Percentiles rank a stretch among this genome's conserved stretches.
These are phyloP conservation scores for Salix koriyanagi DNA, from an alignment of 345 rosid genomes.

Conservation along the genomic window DNA sequence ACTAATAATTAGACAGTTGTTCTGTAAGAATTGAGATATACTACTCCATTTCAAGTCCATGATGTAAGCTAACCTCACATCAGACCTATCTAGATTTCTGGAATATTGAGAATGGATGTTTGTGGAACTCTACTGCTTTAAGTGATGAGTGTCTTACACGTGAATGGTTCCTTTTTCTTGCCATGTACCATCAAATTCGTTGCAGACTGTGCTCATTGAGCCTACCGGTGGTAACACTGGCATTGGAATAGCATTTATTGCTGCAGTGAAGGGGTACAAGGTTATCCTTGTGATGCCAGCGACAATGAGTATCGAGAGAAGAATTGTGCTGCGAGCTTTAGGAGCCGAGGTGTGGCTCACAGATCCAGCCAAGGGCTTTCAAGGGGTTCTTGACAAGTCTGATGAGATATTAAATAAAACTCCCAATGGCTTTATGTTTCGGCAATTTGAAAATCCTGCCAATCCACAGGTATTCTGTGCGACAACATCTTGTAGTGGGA, in stretches of 20 bases:
- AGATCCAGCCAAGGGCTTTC: conserved; percentile 41
- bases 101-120: no score
- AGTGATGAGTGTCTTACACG: no score
- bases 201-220: conserved; percentile 51
- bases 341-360: conserved; percentile 65
- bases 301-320: conserved; percentile 55
- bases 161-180: neutral
- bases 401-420: conserved; percentile 54
- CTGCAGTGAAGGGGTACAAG: conserved; percentile 64
- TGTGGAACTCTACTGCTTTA: no score
- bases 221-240: conserved; percentile 74
- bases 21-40: no score
- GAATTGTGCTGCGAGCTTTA: conserved; percentile 53
- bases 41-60: no score
- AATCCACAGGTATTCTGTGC: conserved; percentile 52
- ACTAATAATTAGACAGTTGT: neutral
- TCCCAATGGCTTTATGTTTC: conserved; percentile 54
- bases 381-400: conserved; percentile 39
- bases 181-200: neutral
- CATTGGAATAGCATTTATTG: conserved; percentile 66
- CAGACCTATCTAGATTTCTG: no score
- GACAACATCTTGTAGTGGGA: neutral
- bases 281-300: conserved; percentile 59
- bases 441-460: conserved; percentile 56
- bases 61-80: no score